Percentiles rank a stretch among this genome's conserved stretches.
Evolutionary conservation across 2,329 filamentous ascomycete genomes (phyloP).

Genomic region (Hypoxylon sp.): DNA sequence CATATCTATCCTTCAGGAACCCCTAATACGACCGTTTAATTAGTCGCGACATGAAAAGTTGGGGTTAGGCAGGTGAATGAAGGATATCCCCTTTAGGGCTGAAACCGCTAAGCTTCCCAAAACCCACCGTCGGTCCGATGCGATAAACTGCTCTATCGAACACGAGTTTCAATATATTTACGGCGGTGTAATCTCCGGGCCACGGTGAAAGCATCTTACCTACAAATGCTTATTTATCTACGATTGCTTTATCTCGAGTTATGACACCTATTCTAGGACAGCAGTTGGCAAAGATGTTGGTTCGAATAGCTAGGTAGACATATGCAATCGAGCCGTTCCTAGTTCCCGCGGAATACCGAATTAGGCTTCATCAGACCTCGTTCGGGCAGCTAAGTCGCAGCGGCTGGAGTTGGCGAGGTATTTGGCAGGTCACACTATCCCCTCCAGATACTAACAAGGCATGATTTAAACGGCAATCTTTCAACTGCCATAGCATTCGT

Average conservation of each 20-base stretch:
- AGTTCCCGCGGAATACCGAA: not conserved
- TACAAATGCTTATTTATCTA: not conserved
- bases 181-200: not conserved
- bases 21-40: constrained; percentile 15
- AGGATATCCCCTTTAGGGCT: not conserved
- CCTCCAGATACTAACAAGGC: not conserved
- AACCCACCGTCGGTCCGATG: constrained; percentile 1
- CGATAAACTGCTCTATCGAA: not conserved
- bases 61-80: not conserved
- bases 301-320: not conserved
- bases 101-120: not conserved
- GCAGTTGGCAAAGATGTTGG: not conserved
- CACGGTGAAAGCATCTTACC: not conserved
- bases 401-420: not conserved
- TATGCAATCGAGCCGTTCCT: not conserved
- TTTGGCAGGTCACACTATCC: not conserved
- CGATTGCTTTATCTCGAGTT: not conserved
- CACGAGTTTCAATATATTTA: constrained; percentile 1
- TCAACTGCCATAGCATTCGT: not conserved
- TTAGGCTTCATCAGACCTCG: not conserved
- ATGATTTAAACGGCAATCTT: not conserved
- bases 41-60: not conserved
- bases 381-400: not conserved
- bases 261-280: not conserved
- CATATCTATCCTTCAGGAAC: not conserved